phyloP scores from a whole-genome alignment of 2,329 filamentous ascomycete species.

The Simplicillium sp. region DNA sequence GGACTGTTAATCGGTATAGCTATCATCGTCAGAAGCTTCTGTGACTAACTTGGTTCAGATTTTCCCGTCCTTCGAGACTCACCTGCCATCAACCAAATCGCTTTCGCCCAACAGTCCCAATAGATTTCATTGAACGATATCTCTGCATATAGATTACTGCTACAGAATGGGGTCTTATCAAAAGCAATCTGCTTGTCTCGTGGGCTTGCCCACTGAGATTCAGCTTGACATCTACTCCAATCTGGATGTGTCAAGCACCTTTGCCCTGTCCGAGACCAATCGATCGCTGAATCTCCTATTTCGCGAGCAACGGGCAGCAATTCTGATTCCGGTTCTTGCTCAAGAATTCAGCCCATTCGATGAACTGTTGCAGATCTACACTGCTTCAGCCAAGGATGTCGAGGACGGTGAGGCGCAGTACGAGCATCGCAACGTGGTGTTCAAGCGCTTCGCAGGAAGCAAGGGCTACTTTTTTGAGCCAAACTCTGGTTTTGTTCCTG shows the following conservation, averaged over 20 bases:
- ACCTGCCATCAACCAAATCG: not conserved
- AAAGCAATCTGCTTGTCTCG: constrained; percentile 10
- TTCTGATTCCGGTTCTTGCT: constrained; percentile 32
- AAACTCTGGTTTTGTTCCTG: not conserved
- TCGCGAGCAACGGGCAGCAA: constrained; percentile 24
- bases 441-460: constrained; percentile 25
- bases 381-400: constrained; percentile 28
- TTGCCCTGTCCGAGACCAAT: constrained; percentile 26
- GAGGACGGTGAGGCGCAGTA: constrained; percentile 21
- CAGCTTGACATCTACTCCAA: constrained; percentile 36
- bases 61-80: not conserved
- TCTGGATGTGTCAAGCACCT: constrained; percentile 30
- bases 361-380: constrained; percentile 36
- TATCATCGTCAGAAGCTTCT: not conserved
- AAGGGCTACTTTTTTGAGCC: constrained; percentile 14
- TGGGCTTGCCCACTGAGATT: constrained; percentile 33
- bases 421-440: constrained; percentile 27
- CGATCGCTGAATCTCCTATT: constrained; percentile 31
- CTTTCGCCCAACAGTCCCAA: too few relatives aligned
- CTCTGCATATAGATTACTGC: too few relatives aligned
- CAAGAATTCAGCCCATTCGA: constrained; percentile 34
- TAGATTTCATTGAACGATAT: too few relatives aligned
- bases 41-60: not conserved
- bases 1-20: too few relatives aligned
- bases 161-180: not conserved